Evolutionary conservation across 345 rosid genomes (phyloP).

Genomic region (Populus alba): DNA sequence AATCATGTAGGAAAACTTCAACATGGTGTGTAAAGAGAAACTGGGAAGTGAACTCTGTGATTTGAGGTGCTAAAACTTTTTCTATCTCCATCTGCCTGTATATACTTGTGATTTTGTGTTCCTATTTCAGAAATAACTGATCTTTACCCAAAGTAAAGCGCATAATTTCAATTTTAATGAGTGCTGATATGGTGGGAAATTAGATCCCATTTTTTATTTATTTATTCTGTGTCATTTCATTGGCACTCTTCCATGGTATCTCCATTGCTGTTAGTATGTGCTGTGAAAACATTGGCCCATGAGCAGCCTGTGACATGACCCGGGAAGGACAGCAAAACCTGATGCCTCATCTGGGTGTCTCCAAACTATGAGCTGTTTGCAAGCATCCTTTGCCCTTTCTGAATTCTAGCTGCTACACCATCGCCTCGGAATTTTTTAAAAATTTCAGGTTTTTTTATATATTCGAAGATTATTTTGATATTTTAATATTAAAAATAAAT

Average conservation of each 20-base stretch:
- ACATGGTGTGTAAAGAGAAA: slow-evolving; percentile 11
- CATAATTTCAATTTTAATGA: too few relatives aligned
- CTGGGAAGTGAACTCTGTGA: slow-evolving; percentile 24
- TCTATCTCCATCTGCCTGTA: slow-evolving; percentile 1
- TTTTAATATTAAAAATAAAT: too few relatives aligned
- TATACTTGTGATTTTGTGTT: slow-evolving; percentile 15
- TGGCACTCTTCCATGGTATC: not conserved
- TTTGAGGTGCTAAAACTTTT: slow-evolving; percentile 16
- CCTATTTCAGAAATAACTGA: not conserved
- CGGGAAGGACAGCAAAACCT: not conserved
- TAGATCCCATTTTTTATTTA: not conserved
- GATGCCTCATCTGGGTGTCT: not conserved
- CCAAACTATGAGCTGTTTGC: not conserved
- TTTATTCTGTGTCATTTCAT: not conserved
- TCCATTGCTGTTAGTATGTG: not conserved
- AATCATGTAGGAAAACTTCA: slow-evolving; percentile 24
- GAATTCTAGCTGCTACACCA: too few relatives aligned
- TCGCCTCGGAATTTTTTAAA: too few relatives aligned
- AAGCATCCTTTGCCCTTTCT: not conserved
- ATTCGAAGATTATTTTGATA: too few relatives aligned
- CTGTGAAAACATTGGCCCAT: not conserved
- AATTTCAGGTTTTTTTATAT: too few relatives aligned
- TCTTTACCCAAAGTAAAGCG: not conserved
- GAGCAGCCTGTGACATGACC: not conserved
- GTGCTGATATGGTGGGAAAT: not conserved